Conservation (phyloP, 805 yeast genomes). For the Candida coquimbonensis region DNA sequence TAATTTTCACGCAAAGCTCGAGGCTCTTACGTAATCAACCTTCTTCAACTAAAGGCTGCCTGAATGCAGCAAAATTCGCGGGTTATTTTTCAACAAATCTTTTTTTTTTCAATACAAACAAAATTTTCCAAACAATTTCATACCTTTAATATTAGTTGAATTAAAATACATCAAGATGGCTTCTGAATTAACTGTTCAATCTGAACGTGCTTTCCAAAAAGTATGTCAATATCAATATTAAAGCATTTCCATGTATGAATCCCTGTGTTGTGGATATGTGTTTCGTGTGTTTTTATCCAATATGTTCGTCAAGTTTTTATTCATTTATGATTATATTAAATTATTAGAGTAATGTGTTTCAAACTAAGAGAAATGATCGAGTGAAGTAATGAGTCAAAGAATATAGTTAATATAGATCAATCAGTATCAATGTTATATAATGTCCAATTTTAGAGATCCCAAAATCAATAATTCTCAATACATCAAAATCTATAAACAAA, state of each 20-base stretch:
- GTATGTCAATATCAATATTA: conserved; percentile 43
- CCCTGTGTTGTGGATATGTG: not conserved
- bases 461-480: too few species aligned
- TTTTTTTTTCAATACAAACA: not conserved
- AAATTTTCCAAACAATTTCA: too few species aligned
- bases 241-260: not conserved
- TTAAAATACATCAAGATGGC: conserved; percentile 61
- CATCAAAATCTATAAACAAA: too few species aligned
- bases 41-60: not conserved
- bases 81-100: not conserved
- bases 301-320: too few species aligned
- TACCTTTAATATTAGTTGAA: not conserved
- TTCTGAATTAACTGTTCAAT: conserved; percentile 99
- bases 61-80: not conserved
- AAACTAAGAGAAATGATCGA: too few species aligned
- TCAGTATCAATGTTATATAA: too few species aligned
- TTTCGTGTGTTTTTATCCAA: not conserved
- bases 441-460: too few species aligned
- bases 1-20: too few species aligned
- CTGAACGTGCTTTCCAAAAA: conserved; percentile 99
- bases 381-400: too few species aligned
- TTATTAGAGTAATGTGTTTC: too few species aligned
- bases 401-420: too few species aligned
- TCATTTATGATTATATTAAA: too few species aligned
- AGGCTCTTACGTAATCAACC: not conserved